Percentiles rank a stretch among this genome's conserved stretches.
These are phyloP conservation scores for Ambrosia artemisiifolia DNA, from an alignment of 129 eudicot species.

Conservation along the genomic window DNA sequence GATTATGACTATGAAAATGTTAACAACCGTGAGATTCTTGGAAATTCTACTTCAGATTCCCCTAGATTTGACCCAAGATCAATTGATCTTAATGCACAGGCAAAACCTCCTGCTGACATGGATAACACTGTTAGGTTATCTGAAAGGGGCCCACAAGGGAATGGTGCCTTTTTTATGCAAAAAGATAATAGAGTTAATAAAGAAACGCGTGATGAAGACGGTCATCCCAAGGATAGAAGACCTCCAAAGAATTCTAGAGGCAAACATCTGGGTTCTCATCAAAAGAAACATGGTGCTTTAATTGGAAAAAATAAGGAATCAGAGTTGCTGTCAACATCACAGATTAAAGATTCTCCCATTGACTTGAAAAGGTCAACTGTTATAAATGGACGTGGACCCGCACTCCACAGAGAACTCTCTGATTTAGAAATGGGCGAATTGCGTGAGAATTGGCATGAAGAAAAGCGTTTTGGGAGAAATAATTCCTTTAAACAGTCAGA, in stretches of 20 bases:
- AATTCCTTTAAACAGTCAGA: constrained; percentile 64
- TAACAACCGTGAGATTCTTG: constrained; percentile 24
- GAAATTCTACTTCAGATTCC: constrained; percentile 45
- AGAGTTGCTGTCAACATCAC: constrained; percentile 35
- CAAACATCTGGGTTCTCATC: constrained; percentile 40
- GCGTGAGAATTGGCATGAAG: constrained; percentile 68
- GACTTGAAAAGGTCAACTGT: constrained; percentile 42
- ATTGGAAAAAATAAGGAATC: constrained; percentile 45
- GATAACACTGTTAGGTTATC: constrained; percentile 36
- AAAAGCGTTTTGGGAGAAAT: constrained; percentile 52
- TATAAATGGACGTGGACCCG: constrained; percentile 46
- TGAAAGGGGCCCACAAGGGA: constrained; percentile 40
- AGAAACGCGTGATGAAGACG: constrained; percentile 40
- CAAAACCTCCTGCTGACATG: constrained; percentile 36
- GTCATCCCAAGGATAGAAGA: constrained; percentile 42
- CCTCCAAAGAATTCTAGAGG: constrained; percentile 45
- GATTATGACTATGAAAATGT: constrained; percentile 40
- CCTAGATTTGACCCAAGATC: constrained; percentile 46
- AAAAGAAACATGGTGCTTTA: constrained; percentile 42
- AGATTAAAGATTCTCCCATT: constrained; percentile 29
- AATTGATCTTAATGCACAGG: constrained; percentile 37
- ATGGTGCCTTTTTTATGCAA: not conserved
- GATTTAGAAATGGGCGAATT: constrained; percentile 94
- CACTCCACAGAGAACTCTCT: constrained; percentile 66
- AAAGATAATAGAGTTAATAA: constrained; percentile 10